Evolutionary conservation across 192 early-diverging fungal genomes (phyloP).

Genomic region (Backusella westeae): DNA sequence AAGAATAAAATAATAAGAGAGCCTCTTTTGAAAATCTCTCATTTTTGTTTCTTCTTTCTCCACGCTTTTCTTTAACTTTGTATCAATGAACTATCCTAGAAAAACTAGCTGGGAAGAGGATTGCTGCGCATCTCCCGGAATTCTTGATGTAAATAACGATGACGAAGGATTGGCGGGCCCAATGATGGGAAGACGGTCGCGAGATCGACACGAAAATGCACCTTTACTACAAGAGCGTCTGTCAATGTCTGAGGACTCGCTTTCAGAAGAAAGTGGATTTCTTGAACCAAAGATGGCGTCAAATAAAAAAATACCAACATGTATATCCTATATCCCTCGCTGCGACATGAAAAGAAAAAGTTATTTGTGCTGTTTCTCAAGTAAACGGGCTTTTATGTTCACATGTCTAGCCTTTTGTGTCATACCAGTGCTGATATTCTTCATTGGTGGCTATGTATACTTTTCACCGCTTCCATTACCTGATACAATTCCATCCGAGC

Average conservation of each 20-base stretch:
- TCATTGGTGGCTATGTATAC: slow-evolving; percentile 3
- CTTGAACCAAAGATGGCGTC: background rate
- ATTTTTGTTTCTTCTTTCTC: slow-evolving; percentile 3
- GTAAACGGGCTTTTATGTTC: background rate
- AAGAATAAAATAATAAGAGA: background rate
- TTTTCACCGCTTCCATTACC: background rate
- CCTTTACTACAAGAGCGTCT: background rate
- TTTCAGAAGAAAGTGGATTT: background rate
- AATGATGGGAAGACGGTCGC: background rate
- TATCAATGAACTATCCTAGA: background rate
- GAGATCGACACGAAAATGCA: background rate
- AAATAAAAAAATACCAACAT: background rate
- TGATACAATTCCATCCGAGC: background rate
- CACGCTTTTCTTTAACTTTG: background rate
- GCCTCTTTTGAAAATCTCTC: background rate
- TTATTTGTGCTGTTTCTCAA: background rate
- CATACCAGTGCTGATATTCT: background rate
- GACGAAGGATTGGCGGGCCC: background rate
- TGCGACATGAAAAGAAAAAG: background rate
- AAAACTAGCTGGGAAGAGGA: background rate
- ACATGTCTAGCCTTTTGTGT: background rate
- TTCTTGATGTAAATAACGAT: background rate
- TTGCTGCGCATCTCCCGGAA: background rate
- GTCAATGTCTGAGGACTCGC: background rate
- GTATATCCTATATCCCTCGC: background rate